Conservation (phyloP, 192 early-diverging fungal species). For the Radiomyces spectabilis region DNA sequence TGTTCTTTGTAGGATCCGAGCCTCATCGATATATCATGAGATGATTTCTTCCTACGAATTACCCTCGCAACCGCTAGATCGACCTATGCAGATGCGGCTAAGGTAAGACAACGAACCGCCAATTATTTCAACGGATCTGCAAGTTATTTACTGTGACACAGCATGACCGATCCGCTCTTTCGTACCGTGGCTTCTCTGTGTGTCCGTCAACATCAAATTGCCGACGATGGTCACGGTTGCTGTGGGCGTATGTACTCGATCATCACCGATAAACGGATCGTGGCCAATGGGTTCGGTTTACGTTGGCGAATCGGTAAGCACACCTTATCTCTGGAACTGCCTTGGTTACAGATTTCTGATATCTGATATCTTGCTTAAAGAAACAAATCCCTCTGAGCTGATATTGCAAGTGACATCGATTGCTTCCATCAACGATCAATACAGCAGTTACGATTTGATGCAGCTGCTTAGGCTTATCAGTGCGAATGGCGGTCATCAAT, state of each 20-base stretch:
- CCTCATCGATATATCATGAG: not conserved
- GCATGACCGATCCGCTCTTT: not conserved
- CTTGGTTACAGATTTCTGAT: not conserved
- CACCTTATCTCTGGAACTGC: not conserved
- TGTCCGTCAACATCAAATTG: not conserved
- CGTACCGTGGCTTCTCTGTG: not conserved
- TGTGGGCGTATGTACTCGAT: not conserved
- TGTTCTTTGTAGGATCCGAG: not conserved
- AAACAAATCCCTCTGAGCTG: not conserved
- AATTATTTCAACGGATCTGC: not conserved
- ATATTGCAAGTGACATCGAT: not conserved
- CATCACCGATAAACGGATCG: not conserved
- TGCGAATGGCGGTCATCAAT: not conserved
- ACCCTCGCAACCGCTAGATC: not conserved
- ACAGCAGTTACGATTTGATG: not conserved
- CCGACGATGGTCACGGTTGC: not conserved
- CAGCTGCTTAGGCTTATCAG: not conserved
- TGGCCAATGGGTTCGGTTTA: slow-evolving; percentile 1
- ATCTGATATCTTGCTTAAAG: not conserved
- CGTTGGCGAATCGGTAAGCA: slow-evolving; percentile 1
- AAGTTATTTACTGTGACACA: not conserved
- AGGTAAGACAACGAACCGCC: not conserved
- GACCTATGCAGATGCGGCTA: not conserved
- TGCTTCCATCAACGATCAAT: not conserved
- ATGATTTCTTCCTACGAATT: not conserved